Evolutionary conservation across 129 eudicot species (phyloP), one percentile per base, ranked within the genome.

Genomic region (Escallonia rubra): DNA sequence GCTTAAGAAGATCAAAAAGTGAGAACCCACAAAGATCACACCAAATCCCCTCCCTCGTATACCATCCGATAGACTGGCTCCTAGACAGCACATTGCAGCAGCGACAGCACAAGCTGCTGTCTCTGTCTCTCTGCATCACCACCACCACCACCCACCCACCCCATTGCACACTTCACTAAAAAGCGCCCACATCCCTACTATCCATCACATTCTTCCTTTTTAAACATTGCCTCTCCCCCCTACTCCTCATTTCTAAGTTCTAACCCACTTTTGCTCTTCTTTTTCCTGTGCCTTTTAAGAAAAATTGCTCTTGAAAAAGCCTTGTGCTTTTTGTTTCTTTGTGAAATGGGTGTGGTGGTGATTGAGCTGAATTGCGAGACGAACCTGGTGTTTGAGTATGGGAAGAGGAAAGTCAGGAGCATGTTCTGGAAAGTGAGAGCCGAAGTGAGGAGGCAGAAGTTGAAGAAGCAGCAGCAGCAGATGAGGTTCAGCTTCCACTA

Each of bases 381-480:
- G 45, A 64, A 47, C 44, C 5, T 73, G 60, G 56, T 73, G 64
- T 48, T 73, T 44, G 68, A 7, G 51, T 38, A 53, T 10, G 71
- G 77, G 54, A 73, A 73, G 62, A 73, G 34, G 65, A 73, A 73
- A 51, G 1, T 56, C 3, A 73, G 59, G 49, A 73, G 59, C 71
- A 51, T 73, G 70, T 46, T 73, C 11, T 73, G 70, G 77, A 73
- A 42, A 23, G 58, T 66, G 5, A 73, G 57, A 54, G 71, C 71
- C 10, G 53, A 73, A 46, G 42, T 73, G 0, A 43, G 45, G 70
- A 73, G 34, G 44, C 71, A 73, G 40, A 41, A 15, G 49, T 39
- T 43, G 65, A 55, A 46, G 65, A 55, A 64, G 58, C 64, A 73
- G 49, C 46, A 43, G 54, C 11, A 56, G 45, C 62, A 56, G 38